phyloP scores from a whole-genome alignment of 2,329 filamentous ascomycete genomes.

The Penicillium sp. region DNA sequence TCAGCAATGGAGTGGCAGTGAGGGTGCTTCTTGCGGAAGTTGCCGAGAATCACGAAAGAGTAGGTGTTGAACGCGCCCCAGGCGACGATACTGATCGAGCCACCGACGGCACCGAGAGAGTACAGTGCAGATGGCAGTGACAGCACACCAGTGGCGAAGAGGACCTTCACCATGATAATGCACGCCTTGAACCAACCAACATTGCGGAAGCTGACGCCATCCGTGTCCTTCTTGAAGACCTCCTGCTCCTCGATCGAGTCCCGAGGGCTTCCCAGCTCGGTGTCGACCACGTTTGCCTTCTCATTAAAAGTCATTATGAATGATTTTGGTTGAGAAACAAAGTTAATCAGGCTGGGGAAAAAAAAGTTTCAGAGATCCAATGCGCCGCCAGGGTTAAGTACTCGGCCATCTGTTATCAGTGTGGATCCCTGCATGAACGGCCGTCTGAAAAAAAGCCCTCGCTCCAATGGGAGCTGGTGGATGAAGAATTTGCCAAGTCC shows the following conservation, averaged over 20 bases:
- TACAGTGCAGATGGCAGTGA: conserved; percentile 49
- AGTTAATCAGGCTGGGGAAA: no score
- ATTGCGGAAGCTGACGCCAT: conserved; percentile 50
- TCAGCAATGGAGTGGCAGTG: conserved; percentile 56
- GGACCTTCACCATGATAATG: conserved; percentile 48
- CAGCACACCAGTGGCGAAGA: conserved; percentile 52
- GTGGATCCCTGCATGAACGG: no score
- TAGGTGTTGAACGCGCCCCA: conserved; percentile 51
- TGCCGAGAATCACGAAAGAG: conserved; percentile 47
- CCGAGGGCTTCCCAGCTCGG: neutral
- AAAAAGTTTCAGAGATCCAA: no score
- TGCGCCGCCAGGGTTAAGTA: no score
- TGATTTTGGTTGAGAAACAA: no score
- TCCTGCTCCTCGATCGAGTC: conserved; percentile 28
- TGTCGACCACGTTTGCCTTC: neutral
- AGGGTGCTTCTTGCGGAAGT: conserved; percentile 50
- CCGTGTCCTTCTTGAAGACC: conserved; percentile 48
- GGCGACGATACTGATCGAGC: conserved; percentile 46
- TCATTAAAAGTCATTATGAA: neutral
- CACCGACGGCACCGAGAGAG: conserved; percentile 48
- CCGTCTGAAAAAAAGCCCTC: no score
- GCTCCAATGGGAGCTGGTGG: no score
- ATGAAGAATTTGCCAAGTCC: no score
- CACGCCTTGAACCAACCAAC: conserved; percentile 51
- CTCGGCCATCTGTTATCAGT: no score